Conservation (phyloP, 176 grass and related monocot genomes). For the Oryza brachyantha region DNA sequence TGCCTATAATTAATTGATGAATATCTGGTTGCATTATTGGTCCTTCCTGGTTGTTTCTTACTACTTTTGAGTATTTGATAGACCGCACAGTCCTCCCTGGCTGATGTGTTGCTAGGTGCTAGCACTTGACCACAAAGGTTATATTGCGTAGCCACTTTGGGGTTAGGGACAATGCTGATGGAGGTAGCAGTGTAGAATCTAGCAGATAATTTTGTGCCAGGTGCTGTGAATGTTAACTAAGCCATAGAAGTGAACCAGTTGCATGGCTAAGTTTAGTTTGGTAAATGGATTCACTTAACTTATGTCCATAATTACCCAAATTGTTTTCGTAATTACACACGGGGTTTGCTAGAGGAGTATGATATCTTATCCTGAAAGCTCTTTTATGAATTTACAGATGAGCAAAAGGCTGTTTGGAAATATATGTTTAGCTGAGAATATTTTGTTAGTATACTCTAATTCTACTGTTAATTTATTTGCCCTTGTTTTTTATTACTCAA, state of each 20-base stretch:
- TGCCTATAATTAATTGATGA: conserved; percentile 28
- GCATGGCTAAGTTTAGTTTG: background rate
- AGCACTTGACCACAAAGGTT: background rate
- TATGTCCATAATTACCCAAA: background rate
- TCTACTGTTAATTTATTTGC: background rate
- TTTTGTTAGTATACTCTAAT: background rate
- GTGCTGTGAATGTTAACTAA: background rate
- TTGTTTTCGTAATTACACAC: conserved; percentile 11
- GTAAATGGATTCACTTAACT: background rate
- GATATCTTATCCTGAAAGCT: conserved; percentile 1
- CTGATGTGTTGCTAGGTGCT: conserved; percentile 17
- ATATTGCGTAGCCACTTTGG: background rate
- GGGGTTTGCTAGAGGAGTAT: conserved; percentile 27
- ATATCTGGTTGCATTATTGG: conserved; percentile 18
- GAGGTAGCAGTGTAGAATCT: conserved; percentile 1
- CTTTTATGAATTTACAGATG: background rate
- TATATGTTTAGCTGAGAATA: conserved; percentile 13
- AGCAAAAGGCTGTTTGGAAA: background rate
- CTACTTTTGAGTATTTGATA: conserved; percentile 26
- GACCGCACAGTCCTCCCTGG: background rate
- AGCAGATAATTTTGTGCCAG: background rate
- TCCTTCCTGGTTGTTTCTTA: conserved; percentile 2
- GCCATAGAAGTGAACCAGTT: background rate
- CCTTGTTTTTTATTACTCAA: background rate
- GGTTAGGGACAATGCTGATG: background rate